Percentiles rank a stretch among this genome's conserved stretches.
Conservation (phyloP, 805 yeast genomes). For the Candida andamanensis region DNA sequence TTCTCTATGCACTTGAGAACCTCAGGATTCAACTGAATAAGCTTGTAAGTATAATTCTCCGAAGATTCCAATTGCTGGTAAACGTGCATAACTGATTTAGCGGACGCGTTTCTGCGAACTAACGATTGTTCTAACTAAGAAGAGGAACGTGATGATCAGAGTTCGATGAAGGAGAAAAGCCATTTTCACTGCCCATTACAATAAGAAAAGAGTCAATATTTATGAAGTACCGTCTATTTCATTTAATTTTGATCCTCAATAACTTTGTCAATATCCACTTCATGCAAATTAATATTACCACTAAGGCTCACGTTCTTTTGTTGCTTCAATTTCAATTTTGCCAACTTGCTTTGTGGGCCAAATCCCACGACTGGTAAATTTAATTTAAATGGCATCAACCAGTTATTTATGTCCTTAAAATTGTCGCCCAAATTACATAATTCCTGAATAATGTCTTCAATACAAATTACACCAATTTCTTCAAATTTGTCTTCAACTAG, state of each 20-base stretch:
- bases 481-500: slow-evolving; percentile 69
- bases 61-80: too few species aligned
- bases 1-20: slow-evolving; percentile 33
- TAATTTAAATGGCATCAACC: slow-evolving; percentile 66
- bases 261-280: slow-evolving; percentile 68
- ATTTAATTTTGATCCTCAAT: slow-evolving; percentile 59
- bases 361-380: slow-evolving; percentile 69
- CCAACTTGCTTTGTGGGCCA: slow-evolving; percentile 67
- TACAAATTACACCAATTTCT: slow-evolving; percentile 61
- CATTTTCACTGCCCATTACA: too few species aligned
- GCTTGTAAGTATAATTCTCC: slow-evolving; percentile 35
- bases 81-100: too few species aligned
- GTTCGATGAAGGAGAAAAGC: too few species aligned
- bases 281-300: slow-evolving; percentile 59
- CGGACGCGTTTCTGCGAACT: too few species aligned
- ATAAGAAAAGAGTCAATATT: too few species aligned
- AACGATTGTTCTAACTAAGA: too few species aligned
- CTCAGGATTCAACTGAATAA: slow-evolving; percentile 51
- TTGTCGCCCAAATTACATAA: slow-evolving; percentile 56
- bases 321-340: slow-evolving; percentile 53
- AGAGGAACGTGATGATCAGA: too few species aligned
- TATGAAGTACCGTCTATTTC: too few species aligned
- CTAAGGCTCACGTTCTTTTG: slow-evolving; percentile 51
- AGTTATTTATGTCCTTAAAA: slow-evolving; percentile 55
- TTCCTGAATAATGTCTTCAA: slow-evolving; percentile 77